phyloP scores from a whole-genome alignment of 768 basidiomycete genomes.

The Panaeolus papilionaceus region DNA sequence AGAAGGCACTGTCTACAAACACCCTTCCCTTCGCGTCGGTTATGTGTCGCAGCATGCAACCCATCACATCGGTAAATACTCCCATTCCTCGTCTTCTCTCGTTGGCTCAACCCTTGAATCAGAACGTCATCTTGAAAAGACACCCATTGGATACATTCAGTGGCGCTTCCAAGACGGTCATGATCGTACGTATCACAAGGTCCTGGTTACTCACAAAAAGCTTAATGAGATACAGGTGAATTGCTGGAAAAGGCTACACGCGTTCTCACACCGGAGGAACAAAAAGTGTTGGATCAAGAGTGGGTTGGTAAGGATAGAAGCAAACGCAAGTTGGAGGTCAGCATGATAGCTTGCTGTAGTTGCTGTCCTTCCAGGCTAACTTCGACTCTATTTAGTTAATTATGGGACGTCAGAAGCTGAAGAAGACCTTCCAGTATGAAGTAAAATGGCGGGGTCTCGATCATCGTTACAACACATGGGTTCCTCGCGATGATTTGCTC shows the following conservation, averaged over 20 bases:
- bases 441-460: slow-evolving; percentile 86
- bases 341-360: slow-evolving; percentile 25
- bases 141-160: slow-evolving; percentile 95
- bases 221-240: slow-evolving; percentile 60
- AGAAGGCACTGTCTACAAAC: slow-evolving; percentile 91
- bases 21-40: slow-evolving; percentile 91
- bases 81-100: slow-evolving; percentile 11
- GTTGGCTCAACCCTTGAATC: slow-evolving; percentile 17
- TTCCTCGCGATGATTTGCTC: slow-evolving; percentile 86
- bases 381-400: slow-evolving; percentile 55
- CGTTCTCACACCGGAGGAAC: slow-evolving; percentile 88
- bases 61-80: slow-evolving; percentile 80
- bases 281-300: slow-evolving; percentile 76
- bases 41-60: slow-evolving; percentile 99
- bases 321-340: slow-evolving; percentile 88
- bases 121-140: slow-evolving; percentile 96
- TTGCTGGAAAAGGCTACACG: slow-evolving; percentile 91
- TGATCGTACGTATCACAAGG: slow-evolving; percentile 68
- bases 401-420: slow-evolving; percentile 96
- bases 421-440: slow-evolving; percentile 95
- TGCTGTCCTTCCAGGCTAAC: slow-evolving; percentile 5
- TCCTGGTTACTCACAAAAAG: slow-evolving; percentile 18
- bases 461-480: slow-evolving; percentile 90
- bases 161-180: slow-evolving; percentile 99
- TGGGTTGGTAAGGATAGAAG: slow-evolving; percentile 93